Evolutionary conservation across 1,139 yeast genomes (phyloP).

Genomic region (Taiozyma sp.): DNA sequence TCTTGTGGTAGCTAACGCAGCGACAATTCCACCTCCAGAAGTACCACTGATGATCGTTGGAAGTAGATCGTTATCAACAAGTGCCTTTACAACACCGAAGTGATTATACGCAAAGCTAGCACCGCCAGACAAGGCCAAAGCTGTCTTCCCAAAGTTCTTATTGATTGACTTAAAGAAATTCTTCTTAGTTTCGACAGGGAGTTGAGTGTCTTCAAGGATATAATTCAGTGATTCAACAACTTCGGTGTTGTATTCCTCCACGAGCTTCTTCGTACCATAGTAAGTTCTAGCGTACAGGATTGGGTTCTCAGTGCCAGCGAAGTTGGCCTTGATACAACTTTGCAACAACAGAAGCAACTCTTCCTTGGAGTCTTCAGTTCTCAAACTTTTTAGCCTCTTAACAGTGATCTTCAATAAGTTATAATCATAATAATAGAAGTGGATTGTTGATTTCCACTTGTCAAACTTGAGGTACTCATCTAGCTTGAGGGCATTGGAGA

Average conservation of each 20-base stretch:
- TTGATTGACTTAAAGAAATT: conserved; percentile 52
- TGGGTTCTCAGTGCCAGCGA: conserved; percentile 75
- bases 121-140: conserved; percentile 73
- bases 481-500: conserved; percentile 46
- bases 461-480: conserved; percentile 56
- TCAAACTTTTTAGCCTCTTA: conserved; percentile 34
- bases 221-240: conserved; percentile 43
- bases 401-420: conserved; percentile 49
- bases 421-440: conserved; percentile 66
- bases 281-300: conserved; percentile 68
- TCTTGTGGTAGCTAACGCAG: conserved; percentile 66
- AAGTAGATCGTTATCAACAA: conserved; percentile 53
- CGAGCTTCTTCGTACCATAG: conserved; percentile 64
- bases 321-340: conserved; percentile 65
- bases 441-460: conserved; percentile 58
- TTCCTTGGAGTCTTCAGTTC: conserved; percentile 28
- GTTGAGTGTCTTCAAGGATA: conserved; percentile 34
- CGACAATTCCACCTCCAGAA: conserved; percentile 79
- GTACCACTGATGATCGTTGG: conserved; percentile 76
- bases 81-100: conserved; percentile 70
- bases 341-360: conserved; percentile 54
- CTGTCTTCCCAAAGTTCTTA: conserved; percentile 68
- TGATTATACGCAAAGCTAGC: conserved; percentile 77
- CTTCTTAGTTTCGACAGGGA: conserved; percentile 39
- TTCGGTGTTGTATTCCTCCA: conserved; percentile 50